Evolutionary conservation across 805 yeast genomes (phyloP), one percentile per base, ranked within the genome.

Genomic region (Peterozyma xylosa): DNA sequence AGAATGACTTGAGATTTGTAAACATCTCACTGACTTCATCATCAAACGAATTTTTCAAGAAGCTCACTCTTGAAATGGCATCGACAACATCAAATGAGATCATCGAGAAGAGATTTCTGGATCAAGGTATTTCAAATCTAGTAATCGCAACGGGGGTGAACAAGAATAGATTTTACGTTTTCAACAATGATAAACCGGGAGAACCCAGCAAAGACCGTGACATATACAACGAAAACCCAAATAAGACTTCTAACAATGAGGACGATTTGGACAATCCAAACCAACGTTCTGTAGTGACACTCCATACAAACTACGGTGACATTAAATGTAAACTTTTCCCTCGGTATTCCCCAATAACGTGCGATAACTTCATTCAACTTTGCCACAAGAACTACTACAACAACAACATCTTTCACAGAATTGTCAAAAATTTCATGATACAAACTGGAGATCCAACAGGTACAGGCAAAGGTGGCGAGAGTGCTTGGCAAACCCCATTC

Each of bases 361-460:
- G 61, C 11, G 70, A 68, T 46, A 71, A 70, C 49, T 71, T 71
- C 45, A 51, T 62, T 10, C 50, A 53, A 17, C 58, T 64, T 16
- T 63, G 71, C 49, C 38, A 50, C 32, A 55, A 54, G 3, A 65
- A 64, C 11, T 71, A 68, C 49, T 71, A 71, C 54, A 59, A 71
- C 48, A 53, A 58, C 18, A 50, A 65, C 14, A 62, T 61, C 53
- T 71, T 71, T 60, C 75, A 70, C 50, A 58, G 75, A 45, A 73
- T 77, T 14, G 75, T 77, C 50, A 67, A 71, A 49, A 70, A 67
- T 42, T 77, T 77, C 51, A 77, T 77, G 82, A 70, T 78, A 50
- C 82, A 77, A 55, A 76, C 77, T 37, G 82, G 82, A 18, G 82
- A 77, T 55, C 70, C 79, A 41, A 43, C 51, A 3, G 70, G 70